phyloP scores from a whole-genome alignment of 1,284 basidiomycete genomes.

The Mycosarcoma mackinlayi region DNA sequence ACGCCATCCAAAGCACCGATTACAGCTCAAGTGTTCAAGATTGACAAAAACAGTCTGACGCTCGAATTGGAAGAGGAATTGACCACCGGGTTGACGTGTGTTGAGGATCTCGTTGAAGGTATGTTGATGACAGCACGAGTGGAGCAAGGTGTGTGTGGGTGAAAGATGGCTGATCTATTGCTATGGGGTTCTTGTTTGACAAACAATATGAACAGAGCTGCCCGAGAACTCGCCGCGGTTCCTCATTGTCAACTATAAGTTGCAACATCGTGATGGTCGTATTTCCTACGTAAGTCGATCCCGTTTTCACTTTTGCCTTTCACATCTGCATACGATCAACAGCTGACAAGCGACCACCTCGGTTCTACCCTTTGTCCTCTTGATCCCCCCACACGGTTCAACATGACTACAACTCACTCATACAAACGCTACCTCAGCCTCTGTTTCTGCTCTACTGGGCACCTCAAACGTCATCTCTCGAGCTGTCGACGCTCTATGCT shows the following conservation, averaged over 20 bases:
- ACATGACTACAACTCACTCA: too few relatives aligned
- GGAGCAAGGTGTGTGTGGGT: not conserved
- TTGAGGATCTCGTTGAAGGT: conserved; percentile 63
- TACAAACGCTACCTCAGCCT: conserved; percentile 4
- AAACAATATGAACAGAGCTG: conserved; percentile 74
- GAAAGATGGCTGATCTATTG: not conserved
- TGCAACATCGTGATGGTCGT: conserved; percentile 83
- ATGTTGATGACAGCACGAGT: not conserved
- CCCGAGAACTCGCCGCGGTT: conserved; percentile 90
- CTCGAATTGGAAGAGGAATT: conserved; percentile 62
- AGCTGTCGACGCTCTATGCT: conserved; percentile 66
- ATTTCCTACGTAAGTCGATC: conserved; percentile 74
- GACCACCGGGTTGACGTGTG: conserved; percentile 17
- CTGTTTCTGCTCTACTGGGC: conserved; percentile 59
- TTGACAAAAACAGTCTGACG: conserved; percentile 58
- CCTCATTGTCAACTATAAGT: conserved; percentile 83
- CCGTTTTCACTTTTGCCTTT: not conserved
- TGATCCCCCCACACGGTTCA: too few relatives aligned
- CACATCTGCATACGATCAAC: not conserved
- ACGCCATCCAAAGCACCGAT: conserved; percentile 33
- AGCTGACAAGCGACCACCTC: not conserved
- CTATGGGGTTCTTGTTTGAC: not conserved
- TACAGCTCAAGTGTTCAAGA: conserved; percentile 60
- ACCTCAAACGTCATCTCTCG: conserved; percentile 56
- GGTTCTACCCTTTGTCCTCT: too few relatives aligned